Evolutionary conservation across 345 rosid genomes (phyloP).

Genomic region (Sisymbrium irio): DNA sequence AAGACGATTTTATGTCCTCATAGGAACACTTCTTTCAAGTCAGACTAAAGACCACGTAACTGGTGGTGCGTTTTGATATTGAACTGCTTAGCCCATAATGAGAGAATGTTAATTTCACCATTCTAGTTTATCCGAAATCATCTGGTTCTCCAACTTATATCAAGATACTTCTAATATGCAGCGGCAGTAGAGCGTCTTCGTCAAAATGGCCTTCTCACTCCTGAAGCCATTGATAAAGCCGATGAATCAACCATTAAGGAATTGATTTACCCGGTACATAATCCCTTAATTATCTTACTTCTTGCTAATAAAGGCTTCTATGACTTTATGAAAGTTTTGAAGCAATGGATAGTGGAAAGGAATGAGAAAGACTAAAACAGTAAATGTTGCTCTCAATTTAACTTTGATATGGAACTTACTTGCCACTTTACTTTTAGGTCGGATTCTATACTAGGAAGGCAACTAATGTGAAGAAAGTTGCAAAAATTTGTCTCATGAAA

Average conservation of each 20-base stretch:
- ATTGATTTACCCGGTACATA: conserved; percentile 86
- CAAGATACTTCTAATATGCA: conserved; percentile 33
- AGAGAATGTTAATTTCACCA: neutral
- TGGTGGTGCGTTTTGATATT: conserved; percentile 54
- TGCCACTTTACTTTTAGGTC: conserved; percentile 47
- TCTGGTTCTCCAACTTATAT: neutral
- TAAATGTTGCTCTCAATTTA: neutral
- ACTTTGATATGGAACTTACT: neutral
- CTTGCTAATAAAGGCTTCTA: no score
- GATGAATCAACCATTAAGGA: conserved; percentile 74
- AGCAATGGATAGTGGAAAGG: neutral
- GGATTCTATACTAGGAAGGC: conserved; percentile 97
- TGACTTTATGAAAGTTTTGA: no score
- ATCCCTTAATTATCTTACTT: no score
- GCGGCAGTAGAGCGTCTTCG: conserved; percentile 84
- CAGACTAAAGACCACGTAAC: conserved; percentile 71
- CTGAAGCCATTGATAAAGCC: conserved; percentile 75
- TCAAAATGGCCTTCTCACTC: conserved; percentile 68
- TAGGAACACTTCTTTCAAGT: conserved; percentile 70
- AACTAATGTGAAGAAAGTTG: conserved; percentile 81
- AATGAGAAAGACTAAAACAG: neutral
- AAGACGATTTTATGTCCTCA: conserved; percentile 69
- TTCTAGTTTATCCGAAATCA: neutral
- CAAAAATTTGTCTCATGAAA: conserved; percentile 69
- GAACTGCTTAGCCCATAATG: neutral